Percentiles rank a stretch among this genome's conserved stretches.
These are phyloP conservation scores for Osmanthus fragrans DNA, from an alignment of 257 asterid genomes.

Conservation along the genomic window DNA sequence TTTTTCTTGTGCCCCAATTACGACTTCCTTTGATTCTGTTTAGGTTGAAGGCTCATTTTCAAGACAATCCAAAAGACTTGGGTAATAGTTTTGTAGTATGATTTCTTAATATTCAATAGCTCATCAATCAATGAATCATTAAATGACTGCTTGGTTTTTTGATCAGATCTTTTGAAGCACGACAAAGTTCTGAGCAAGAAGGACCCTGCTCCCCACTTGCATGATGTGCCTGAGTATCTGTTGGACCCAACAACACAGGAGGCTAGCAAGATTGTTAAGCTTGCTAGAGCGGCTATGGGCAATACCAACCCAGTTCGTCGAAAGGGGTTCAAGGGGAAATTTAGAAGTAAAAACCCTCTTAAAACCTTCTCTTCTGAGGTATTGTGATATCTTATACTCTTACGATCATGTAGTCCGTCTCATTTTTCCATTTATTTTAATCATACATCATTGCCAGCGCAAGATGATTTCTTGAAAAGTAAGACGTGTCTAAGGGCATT, in stretches of 20 bases:
- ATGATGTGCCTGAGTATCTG: slow-evolving; percentile 81
- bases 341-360: slow-evolving; percentile 57
- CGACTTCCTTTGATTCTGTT: slow-evolving; percentile 14
- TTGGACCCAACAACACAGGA: slow-evolving; percentile 90
- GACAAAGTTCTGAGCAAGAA: slow-evolving; percentile 83
- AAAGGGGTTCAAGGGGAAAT: slow-evolving; percentile 36
- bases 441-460: not conserved
- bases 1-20: slow-evolving; percentile 13
- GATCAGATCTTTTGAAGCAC: slow-evolving; percentile 82
- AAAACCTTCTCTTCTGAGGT: slow-evolving; percentile 89
- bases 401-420: not conserved
- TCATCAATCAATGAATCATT: not conserved
- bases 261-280: slow-evolving; percentile 92
- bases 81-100: slow-evolving; percentile 45
- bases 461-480: not conserved
- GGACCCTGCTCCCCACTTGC: slow-evolving; percentile 75
- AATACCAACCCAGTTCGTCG: slow-evolving; percentile 45
- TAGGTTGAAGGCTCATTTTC: slow-evolving; percentile 95
- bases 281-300: slow-evolving; percentile 96
- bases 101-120: not conserved
- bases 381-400: slow-evolving; percentile 12
- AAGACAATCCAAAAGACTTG: slow-evolving; percentile 85
- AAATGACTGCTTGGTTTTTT: slow-evolving; percentile 26
- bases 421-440: not conserved
- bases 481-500: no score